phyloP scores from a whole-genome alignment of 495 filamentous ascomycete genomes.

The Talaromyces borbonicus region DNA sequence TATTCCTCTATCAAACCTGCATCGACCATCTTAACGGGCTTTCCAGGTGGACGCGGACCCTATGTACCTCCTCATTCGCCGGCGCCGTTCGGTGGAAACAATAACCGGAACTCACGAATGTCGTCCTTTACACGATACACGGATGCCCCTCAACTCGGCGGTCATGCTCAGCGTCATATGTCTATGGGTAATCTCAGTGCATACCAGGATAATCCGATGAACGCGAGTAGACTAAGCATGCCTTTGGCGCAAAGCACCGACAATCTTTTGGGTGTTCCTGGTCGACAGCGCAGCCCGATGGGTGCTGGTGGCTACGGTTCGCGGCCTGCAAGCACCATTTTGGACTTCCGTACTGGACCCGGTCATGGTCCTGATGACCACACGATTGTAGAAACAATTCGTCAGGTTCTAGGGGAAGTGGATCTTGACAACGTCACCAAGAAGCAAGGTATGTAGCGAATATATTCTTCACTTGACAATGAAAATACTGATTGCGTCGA shows the following conservation, averaged over 20 bases:
- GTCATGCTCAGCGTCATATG: slow-evolving; percentile 43
- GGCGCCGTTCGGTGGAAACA: slow-evolving; percentile 50
- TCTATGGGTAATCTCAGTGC: slow-evolving; percentile 53
- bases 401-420: slow-evolving; percentile 73
- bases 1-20: slow-evolving; percentile 93
- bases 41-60: slow-evolving; percentile 52
- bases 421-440: slow-evolving; percentile 95
- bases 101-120: slow-evolving; percentile 47
- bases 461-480: not conserved
- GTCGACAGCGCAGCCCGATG: slow-evolving; percentile 45
- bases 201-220: slow-evolving; percentile 40
- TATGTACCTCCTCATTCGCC: slow-evolving; percentile 80
- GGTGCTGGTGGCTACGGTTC: slow-evolving; percentile 34
- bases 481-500: slow-evolving; percentile 8
- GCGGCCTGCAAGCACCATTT: slow-evolving; percentile 52
- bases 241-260: slow-evolving; percentile 47
- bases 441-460: slow-evolving; percentile 78
- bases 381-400: slow-evolving; percentile 72
- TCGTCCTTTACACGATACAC: slow-evolving; percentile 46
- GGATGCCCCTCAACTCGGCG: slow-evolving; percentile 34
- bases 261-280: slow-evolving; percentile 43
- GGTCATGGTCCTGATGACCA: slow-evolving; percentile 58
- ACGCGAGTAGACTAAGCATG: slow-evolving; percentile 38
- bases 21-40: slow-evolving; percentile 82
- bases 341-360: slow-evolving; percentile 59